Evolutionary conservation across 2,329 filamentous ascomycete species (phyloP), one percentile per base, ranked within the genome.

Genomic region (Aspergillus nomiae): DNA sequence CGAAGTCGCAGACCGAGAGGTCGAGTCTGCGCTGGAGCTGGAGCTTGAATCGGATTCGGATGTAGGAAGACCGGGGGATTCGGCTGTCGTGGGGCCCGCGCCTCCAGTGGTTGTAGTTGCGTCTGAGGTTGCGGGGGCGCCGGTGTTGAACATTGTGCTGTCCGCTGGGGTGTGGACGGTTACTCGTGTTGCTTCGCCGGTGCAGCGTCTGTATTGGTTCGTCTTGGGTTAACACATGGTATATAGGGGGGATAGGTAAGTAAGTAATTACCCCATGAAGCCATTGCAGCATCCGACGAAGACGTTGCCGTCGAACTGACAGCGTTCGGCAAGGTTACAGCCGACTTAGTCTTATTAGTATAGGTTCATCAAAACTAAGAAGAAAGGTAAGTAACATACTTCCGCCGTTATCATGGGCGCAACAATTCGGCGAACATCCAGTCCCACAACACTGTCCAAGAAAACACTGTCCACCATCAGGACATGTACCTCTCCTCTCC

Each of bases 231-330:
- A 32, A 32, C 6, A 30, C 16, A 11, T 8, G 24, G 45, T 5
- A 24, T 14, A 36, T 8, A 16, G 14, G 28, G 1, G 14, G 11
- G 14, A 6, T 3, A 56, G 10, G 7, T 36, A n/a, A 9, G 19
- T 12, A 43, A 53, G 34, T n/a, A n/a, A n/a, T n/a, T 43, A 64
- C 60, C 60, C 56, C 2, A 50, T 28, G 7, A 59, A 11, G 8
- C 56, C 60, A 19, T 28, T 48, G 41, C 63, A 65, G 24, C 63
- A 65, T 24, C 63, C 63, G 10, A 65, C 53, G n/a, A 65, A 65
- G 2, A 65, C 63, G 24, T 65, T 60, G 6, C 61, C 63, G 1
- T 43, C 2, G 41, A 65, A 63, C 6, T 59, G 30, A 51, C 63
- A 65, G 2, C 53, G 58, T 28, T 61, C 58, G 1, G 32, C 8